Evolutionary conservation across 1,139 yeast species (phyloP).

Genomic region (Magnusiomyces fungicola): DNA sequence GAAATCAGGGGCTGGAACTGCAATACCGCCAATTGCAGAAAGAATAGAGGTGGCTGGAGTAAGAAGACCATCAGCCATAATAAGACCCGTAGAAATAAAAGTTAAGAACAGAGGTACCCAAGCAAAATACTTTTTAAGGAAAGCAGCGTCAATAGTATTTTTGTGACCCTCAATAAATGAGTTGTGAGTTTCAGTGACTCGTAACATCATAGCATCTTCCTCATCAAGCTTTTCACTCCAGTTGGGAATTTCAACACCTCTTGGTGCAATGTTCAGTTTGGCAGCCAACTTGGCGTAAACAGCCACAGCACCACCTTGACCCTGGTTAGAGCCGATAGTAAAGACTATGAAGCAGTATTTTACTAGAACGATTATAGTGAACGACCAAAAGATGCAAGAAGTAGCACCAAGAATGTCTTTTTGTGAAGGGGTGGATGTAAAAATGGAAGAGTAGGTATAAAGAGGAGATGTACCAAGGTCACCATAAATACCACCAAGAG

Average conservation of each 20-base stretch:
- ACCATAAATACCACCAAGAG: conserved; percentile 53
- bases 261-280: conserved; percentile 37
- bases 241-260: neutral
- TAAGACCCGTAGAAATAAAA: conserved; percentile 49
- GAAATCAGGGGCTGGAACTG: conserved; percentile 40
- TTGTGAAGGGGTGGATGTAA: conserved; percentile 33
- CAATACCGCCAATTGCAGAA: conserved; percentile 40
- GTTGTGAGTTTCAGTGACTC: conserved; percentile 16
- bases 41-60: conserved; percentile 58
- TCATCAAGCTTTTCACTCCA: no score
- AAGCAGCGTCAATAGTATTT: no score
- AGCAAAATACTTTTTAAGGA: neutral
- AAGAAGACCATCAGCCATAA: conserved; percentile 51
- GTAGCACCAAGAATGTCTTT: conserved; percentile 45
- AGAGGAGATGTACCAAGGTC: conserved; percentile 58
- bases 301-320: conserved; percentile 59
- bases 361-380: conserved; percentile 45
- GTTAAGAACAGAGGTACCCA: conserved; percentile 29
- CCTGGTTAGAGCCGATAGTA: conserved; percentile 41
- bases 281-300: conserved; percentile 51
- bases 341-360: conserved; percentile 47
- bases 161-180: conserved; percentile 29
- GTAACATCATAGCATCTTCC: neutral
- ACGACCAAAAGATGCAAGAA: conserved; percentile 48
- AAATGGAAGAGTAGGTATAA: conserved; percentile 44